Evolutionary conservation across 2,329 filamentous ascomycete genomes (phyloP).

Genomic region (Diplodia mutila): DNA sequence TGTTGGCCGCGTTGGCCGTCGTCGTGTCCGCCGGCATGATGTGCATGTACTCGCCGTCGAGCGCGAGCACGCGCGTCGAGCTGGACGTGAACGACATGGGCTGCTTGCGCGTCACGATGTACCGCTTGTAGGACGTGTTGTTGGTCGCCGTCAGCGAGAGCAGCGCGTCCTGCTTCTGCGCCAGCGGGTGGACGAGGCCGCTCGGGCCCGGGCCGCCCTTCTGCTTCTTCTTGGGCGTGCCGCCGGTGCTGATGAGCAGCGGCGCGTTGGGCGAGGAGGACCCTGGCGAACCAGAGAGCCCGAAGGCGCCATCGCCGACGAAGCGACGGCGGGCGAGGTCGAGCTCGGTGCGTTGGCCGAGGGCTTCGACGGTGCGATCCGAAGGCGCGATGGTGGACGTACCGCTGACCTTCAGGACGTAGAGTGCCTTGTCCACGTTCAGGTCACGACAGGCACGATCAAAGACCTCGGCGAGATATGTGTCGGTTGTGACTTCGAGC

Average conservation of each 20-base stretch:
- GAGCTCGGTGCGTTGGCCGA: constrained; percentile 74
- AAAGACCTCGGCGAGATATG: constrained; percentile 80
- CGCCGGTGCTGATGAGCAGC: constrained; percentile 59
- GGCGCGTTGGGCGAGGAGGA: constrained; percentile 71
- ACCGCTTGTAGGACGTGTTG: constrained; percentile 66
- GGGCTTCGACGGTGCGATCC: constrained; percentile 77
- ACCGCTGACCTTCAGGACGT: constrained; percentile 76
- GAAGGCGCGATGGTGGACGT: constrained; percentile 75
- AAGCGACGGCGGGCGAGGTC: constrained; percentile 77
- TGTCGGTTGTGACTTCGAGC: constrained; percentile 78
- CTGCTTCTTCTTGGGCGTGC: constrained; percentile 53
- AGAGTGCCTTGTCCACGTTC: constrained; percentile 76
- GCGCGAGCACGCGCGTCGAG: constrained; percentile 75
- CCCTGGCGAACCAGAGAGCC: constrained; percentile 69
- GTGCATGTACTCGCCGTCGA: constrained; percentile 85
- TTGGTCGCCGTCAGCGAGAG: constrained; percentile 45
- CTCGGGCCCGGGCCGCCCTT: constrained; percentile 59
- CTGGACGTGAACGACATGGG: constrained; percentile 78
- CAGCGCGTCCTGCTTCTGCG: constrained; percentile 60
- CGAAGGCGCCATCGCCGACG: constrained; percentile 72
- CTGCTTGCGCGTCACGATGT: constrained; percentile 80
- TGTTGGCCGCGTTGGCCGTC: constrained; percentile 51
- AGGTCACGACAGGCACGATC: constrained; percentile 78
- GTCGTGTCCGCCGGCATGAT: constrained; percentile 66
- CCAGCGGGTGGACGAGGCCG: constrained; percentile 66